Evolutionary conservation across 805 yeast species (phyloP).

Genomic region (Nakazawaea pomicola): DNA sequence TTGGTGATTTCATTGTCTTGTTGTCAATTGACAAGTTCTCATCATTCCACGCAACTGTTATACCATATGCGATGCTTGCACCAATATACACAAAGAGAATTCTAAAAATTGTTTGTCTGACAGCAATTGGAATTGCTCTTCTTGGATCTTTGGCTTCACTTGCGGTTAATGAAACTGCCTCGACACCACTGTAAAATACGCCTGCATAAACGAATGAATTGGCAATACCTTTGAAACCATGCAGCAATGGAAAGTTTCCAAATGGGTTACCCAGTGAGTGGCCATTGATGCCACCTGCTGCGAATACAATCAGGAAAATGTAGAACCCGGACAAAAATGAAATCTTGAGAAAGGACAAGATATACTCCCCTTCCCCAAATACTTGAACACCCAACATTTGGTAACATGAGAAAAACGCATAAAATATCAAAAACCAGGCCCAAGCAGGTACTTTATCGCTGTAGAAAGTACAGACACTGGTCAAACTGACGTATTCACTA

Average conservation of each 20-base stretch:
- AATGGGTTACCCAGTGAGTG: constrained; percentile 30
- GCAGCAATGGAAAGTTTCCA: constrained; percentile 28
- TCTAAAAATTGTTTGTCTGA: constrained; percentile 50
- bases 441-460: constrained; percentile 48
- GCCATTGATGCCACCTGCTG: constrained; percentile 35
- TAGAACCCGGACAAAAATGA: constrained; percentile 44
- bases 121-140: constrained; percentile 47
- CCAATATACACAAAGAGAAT: constrained; percentile 49
- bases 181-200: constrained; percentile 55
- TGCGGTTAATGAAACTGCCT: constrained; percentile 50
- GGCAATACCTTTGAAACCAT: constrained; percentile 52
- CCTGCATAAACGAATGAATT: constrained; percentile 55
- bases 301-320: constrained; percentile 41
- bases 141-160: constrained; percentile 51
- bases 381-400: constrained; percentile 47
- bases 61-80: constrained; percentile 50
- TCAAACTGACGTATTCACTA: constrained; percentile 49
- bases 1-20: constrained; percentile 41
- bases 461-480: constrained; percentile 44
- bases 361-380: constrained; percentile 54
- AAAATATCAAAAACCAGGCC: constrained; percentile 50
- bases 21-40: constrained; percentile 34
- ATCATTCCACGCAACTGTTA: constrained; percentile 53
- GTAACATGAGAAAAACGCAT: constrained; percentile 44
- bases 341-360: constrained; percentile 46